Percentiles rank a stretch among this genome's conserved stretches.
Evolutionary conservation across 1,284 basidiomycete genomes (phyloP).

Genomic region (Melanopsichium pennsylvanicum): DNA sequence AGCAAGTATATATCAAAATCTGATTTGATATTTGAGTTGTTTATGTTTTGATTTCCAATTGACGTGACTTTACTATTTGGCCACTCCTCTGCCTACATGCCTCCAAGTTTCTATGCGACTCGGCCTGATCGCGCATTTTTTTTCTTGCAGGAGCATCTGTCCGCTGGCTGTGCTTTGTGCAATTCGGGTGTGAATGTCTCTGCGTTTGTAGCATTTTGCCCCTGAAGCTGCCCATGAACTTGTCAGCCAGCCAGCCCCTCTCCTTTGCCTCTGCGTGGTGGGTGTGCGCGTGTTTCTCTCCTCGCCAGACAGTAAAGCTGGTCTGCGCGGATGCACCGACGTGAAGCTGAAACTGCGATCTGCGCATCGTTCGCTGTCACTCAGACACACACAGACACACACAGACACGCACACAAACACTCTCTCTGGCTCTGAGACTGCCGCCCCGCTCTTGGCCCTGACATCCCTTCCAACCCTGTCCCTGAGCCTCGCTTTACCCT

Average conservation of each 20-base stretch:
- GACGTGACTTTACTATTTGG: too few relatives aligned
- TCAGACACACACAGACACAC: neutral
- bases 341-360: constrained; percentile 11
- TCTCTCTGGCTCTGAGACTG: neutral
- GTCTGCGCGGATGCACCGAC: constrained; percentile 1
- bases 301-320: neutral
- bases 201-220: neutral
- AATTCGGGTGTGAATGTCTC: neutral
- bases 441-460: neutral
- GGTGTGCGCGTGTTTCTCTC: too few relatives aligned
- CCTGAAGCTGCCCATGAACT: neutral
- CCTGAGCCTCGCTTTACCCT: neutral
- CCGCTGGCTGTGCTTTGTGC: constrained; percentile 9
- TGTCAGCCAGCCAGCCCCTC: too few relatives aligned
- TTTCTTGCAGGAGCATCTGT: too few relatives aligned
- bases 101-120: too few relatives aligned
- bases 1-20: too few relatives aligned
- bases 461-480: neutral
- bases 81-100: too few relatives aligned
- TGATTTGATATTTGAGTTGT: too few relatives aligned
- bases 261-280: too few relatives aligned
- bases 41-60: too few relatives aligned
- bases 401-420: too few relatives aligned
- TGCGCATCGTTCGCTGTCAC: constrained; percentile 21
- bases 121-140: too few relatives aligned